Evolutionary conservation across 2,329 filamentous ascomycete species (phyloP), one percentile per base, ranked within the genome.

Genomic region (Diaporthe vaccinii): DNA sequence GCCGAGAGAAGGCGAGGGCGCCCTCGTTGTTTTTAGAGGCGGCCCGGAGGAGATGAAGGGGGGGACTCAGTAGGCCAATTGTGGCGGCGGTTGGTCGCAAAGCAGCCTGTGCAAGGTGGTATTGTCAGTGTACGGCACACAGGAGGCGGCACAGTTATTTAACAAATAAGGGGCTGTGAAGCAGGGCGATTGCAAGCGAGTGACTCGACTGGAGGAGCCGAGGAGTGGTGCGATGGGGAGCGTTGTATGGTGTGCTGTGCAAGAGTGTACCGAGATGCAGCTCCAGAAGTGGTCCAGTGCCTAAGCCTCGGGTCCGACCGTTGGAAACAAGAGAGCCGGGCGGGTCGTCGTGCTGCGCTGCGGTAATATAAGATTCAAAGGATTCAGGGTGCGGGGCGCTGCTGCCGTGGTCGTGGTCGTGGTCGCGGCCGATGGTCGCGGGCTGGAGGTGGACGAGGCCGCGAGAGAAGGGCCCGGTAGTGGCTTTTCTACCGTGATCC

Each of bases 61-160:
- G 58, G 74, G 34, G 55, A 59, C 28, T 67, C 69, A 57, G 68
- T 39, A 67, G 62, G 59, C 73, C 75, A 72, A 51, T 70, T 78
- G 76, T 79, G 73, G 78, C 78, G 76, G 77, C 75, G 76, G 78
- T 76, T 72, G 78, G 77, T 76, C 78, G 77, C 79, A 78, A 78
- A 78, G 76, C 77, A 81, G 78, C 76, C 80, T 82, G 78, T 73
- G 74, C 58, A 76, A 77, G 76, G 78, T 80, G 77, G 80, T 78
- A 78, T 79, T 69, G 80, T 82, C 78, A 82, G 81, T 79, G 72
- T 70, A 68, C 55, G 61, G 73, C 39, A 65, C 73, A 73, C 72
- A 75, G 70, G 67, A 75, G 49, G 65, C 74, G 73, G 70, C 62
- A 75, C 69, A 58, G 62, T 70, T 55, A 70, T 58, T 57, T 68